Base-by-base conservation (phyloP, 192 early-diverging fungal species). In the Entomortierella lignicola region DNA sequence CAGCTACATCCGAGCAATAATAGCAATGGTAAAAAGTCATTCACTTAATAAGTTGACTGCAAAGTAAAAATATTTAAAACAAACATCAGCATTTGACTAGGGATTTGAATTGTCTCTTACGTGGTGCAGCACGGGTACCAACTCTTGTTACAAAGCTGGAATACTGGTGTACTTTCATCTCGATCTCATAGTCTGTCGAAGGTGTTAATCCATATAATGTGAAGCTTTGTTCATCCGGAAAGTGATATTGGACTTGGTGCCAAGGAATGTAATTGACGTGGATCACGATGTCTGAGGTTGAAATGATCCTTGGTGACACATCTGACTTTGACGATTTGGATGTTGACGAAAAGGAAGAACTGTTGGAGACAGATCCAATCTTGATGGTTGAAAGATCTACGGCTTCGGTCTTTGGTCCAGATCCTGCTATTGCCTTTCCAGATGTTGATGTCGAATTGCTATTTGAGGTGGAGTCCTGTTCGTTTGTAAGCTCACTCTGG, bases 181-280 rank as follows among this genome's bases (percentile, higher is more conserved):
- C 75, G 26, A 79, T 79, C 63, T 79, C 75, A 57, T 79, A 79
- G 31, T 79, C 75, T 1, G 75, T 79, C 27, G 75, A 69, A 12
- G 75, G 75, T 11, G 75, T 79, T 23, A 79, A 67, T 18, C 75
- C 75, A 60, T 60, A 79, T 4, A 79, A 25, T 1, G 75, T 79
- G 30, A 79, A 79, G 18, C 67, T 79, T 29, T 79, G 75, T 8
- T 79, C 75, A 51, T 69, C 75, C 25, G 75, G 75, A 25, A 79
- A 70, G 41, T 79, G 75, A 43, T 79, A 79, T 32, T 70, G 75
- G 5, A 79, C 75, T 43, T 79, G 67, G 41, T 58, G 66, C 75
- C 75, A 79, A 1, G 75, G 75, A 25, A 79, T 79, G 58, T 66
- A 79, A 32, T 79, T 79, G 51, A 79, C 75, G 26, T 79, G 75